These are phyloP conservation scores for Scutellaria minor DNA, from an alignment of 257 asterid genomes.

Conservation along the genomic window DNA sequence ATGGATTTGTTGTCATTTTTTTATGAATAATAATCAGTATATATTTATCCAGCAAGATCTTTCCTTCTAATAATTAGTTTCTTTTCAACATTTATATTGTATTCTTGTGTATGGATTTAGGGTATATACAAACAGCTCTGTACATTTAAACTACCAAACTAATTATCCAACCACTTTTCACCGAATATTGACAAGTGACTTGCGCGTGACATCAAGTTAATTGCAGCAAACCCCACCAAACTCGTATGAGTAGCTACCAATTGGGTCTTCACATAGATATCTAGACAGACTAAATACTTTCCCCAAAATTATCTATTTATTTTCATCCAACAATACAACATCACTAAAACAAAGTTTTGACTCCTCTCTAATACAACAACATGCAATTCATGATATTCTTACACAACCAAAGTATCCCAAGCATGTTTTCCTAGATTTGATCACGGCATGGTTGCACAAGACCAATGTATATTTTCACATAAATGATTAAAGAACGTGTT, in stretches of 20 bases:
- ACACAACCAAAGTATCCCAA: slow-evolving; percentile 16
- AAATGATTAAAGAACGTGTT: neutral
- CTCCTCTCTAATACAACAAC: slow-evolving; percentile 7
- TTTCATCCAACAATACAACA: neutral
- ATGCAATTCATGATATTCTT: slow-evolving; percentile 2
- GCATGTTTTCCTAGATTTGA: slow-evolving; percentile 17
- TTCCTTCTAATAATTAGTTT: too few relatives aligned
- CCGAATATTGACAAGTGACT: too few relatives aligned
- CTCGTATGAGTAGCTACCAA: neutral
- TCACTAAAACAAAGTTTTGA: neutral
- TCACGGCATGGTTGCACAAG: neutral
- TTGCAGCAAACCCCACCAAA: too few relatives aligned
- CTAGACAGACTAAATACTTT: neutral
- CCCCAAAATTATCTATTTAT: neutral
- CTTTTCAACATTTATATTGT: too few relatives aligned
- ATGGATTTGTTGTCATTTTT: too few relatives aligned
- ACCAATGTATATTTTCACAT: neutral
- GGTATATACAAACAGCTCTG: too few relatives aligned
- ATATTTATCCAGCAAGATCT: too few relatives aligned
- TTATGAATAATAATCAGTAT: too few relatives aligned
- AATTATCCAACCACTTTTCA: too few relatives aligned
- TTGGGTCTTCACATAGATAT: neutral
- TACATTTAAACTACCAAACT: too few relatives aligned
- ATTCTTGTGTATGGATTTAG: too few relatives aligned
- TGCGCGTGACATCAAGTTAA: too few relatives aligned